phyloP scores from a whole-genome alignment of 306 rosid genomes.

The Calophaca sinica region DNA sequence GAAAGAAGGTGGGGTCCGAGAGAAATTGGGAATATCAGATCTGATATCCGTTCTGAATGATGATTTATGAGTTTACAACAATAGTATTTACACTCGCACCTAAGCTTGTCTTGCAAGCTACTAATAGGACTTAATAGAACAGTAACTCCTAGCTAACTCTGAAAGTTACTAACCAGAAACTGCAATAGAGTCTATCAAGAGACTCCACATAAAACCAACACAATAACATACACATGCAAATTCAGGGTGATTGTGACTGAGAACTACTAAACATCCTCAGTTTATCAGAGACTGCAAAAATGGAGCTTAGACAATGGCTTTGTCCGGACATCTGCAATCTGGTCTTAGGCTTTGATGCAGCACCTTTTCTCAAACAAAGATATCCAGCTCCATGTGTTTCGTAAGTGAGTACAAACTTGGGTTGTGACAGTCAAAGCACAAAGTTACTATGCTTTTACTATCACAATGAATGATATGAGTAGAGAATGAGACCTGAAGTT shows the following conservation, averaged over 20 bases:
- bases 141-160: constrained; percentile 4
- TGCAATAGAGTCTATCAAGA: constrained; percentile 4
- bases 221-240: not conserved
- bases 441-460: too few relatives aligned
- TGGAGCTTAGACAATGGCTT: not conserved
- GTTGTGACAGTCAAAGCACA: not conserved
- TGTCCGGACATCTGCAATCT: not conserved
- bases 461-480: too few relatives aligned
- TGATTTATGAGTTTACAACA: not conserved
- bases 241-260: not conserved
- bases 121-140: not conserved
- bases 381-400: not conserved
- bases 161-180: constrained; percentile 2
- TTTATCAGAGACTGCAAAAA: not conserved
- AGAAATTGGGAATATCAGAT: constrained; percentile 19
- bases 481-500: too few relatives aligned
- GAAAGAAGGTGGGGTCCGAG: not conserved
- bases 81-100: not conserved
- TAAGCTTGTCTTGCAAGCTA: constrained; percentile 5
- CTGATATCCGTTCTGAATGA: not conserved
- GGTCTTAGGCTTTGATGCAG: not conserved
- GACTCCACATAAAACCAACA: not conserved
- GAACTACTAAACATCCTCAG: not conserved
- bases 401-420: not conserved
- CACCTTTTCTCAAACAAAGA: not conserved